Percentiles rank a stretch among this genome's conserved stretches.
phyloP scores from a whole-genome alignment of 768 basidiomycete genomes.

The Tephrocybe sp. region DNA sequence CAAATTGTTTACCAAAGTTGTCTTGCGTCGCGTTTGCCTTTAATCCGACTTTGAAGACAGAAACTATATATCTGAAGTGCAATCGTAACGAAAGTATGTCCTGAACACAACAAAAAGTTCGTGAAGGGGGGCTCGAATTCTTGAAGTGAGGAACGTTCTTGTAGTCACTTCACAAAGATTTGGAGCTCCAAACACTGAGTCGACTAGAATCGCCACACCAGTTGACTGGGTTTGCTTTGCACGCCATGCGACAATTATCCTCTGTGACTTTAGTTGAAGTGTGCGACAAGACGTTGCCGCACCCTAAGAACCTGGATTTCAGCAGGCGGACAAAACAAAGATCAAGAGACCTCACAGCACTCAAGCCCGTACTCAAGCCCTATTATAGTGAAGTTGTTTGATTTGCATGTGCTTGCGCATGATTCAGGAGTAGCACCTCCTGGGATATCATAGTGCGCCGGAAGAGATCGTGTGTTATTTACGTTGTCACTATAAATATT shows the following conservation, averaged over 20 bases:
- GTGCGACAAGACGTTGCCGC: neutral
- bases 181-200: slow-evolving; percentile 3
- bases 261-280: slow-evolving; percentile 3
- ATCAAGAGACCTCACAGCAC: slow-evolving; percentile 1
- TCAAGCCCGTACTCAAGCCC: slow-evolving; percentile 10
- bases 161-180: slow-evolving; percentile 2
- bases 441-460: slow-evolving; percentile 1
- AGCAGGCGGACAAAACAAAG: neutral
- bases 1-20: too few species aligned
- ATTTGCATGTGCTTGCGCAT: slow-evolving; percentile 8
- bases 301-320: neutral
- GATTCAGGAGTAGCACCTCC: slow-evolving; percentile 9
- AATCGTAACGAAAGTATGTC: too few species aligned
- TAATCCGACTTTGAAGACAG: too few species aligned
- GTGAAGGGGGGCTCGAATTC: too few species aligned
- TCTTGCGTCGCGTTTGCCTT: too few species aligned
- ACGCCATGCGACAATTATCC: slow-evolving; percentile 6
- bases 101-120: too few species aligned
- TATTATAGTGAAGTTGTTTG: slow-evolving; percentile 7
- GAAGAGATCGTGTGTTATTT: slow-evolving; percentile 4
- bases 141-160: too few species aligned
- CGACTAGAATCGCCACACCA: slow-evolving; percentile 6
- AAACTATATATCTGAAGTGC: too few species aligned
- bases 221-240: slow-evolving; percentile 1
- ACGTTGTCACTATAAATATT: neutral